Base-by-base conservation (phyloP, 2,329 filamentous ascomycete genomes). In the Penicillium fuscoglaucum region DNA sequence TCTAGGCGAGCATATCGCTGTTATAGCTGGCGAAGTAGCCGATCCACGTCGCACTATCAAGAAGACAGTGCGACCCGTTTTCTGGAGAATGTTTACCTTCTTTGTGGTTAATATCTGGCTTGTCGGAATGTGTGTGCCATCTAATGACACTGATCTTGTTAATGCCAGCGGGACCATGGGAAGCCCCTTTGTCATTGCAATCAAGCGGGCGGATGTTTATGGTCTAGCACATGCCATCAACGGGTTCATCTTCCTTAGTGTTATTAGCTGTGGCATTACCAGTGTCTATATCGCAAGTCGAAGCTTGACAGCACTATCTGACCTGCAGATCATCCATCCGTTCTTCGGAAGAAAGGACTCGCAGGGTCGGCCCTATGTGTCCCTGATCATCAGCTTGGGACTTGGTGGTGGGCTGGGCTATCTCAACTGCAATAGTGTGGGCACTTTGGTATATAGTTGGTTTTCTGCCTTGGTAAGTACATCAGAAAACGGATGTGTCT, bases 101-200 rank as follows among this genome's bases (percentile, higher is more conserved):
- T 74, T 73, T 50, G 66, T 74, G 15, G 61, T 73, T 8, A 72
- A 72, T 40, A 72, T 74, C 52, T 74, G 71, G 71, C 66, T 74
- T 0, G 70, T 74, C 9, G 72, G 72, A 5, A 72, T 74, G 71
- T 72, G 69, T 35, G 68, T 74, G 2, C 70, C 71, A 6, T 72
- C 59, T 19, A 40, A 72, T 46, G 72, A 74, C 35, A 43, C 44
- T 0, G 52, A 71, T 37, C 66, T 74, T n/a, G 57, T 68, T 31
- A 72, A 61, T 29, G 64, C 61, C 3, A 63, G 61, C 13, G 71
- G 71, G 13, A 73, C 71, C 1, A 55, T 73, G 5, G 69, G 69
- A 5, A 69, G 68, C n/a, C 70, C 70, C 0, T 73, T 73, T 33
- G 68, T 72, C 7, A 72, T 72, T 29, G 66, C 67, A 6, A 61